Percentiles rank a stretch among this genome's conserved stretches.
Conservation (phyloP, 2,329 filamentous ascomycete species). For the Basipetospora chlamydospora region DNA sequence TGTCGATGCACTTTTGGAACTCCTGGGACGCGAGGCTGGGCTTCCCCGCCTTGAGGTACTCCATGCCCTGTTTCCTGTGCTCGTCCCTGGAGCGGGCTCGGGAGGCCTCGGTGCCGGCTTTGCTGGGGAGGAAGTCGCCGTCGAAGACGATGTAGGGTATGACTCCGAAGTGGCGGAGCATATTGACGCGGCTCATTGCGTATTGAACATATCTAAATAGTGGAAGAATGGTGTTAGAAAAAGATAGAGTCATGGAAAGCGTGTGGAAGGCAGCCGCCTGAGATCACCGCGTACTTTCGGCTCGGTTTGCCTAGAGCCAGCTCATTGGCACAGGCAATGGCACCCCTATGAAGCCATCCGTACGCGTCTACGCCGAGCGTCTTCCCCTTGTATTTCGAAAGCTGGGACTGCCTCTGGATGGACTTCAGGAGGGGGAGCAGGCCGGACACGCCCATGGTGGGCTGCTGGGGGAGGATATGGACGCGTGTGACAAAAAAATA, state of each 20-base stretch:
- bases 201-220: constrained; percentile 70
- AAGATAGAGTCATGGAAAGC: neutral
- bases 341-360: constrained; percentile 93
- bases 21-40: constrained; percentile 67
- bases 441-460: constrained; percentile 10
- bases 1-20: constrained; percentile 87
- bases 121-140: constrained; percentile 88
- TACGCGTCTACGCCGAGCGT: constrained; percentile 93
- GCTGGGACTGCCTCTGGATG: constrained; percentile 75
- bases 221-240: constrained; percentile 3
- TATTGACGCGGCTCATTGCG: constrained; percentile 76
- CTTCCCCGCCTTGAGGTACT: constrained; percentile 71
- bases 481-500: neutral
- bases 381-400: constrained; percentile 78
- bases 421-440: constrained; percentile 87
- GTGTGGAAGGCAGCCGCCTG: neutral
- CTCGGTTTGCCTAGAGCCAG: constrained; percentile 81
- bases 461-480: neutral
- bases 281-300: constrained; percentile 48
- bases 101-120: constrained; percentile 70
- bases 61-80: constrained; percentile 59
- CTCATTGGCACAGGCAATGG: constrained; percentile 79
- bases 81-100: constrained; percentile 63
- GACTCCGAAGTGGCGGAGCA: constrained; percentile 86
- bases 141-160: constrained; percentile 96